A percentile compares a stretch with the other conserved stretches of the same genome.
Evolutionary conservation across 345 rosid species (phyloP).

Genomic region (Citrus sp.): DNA sequence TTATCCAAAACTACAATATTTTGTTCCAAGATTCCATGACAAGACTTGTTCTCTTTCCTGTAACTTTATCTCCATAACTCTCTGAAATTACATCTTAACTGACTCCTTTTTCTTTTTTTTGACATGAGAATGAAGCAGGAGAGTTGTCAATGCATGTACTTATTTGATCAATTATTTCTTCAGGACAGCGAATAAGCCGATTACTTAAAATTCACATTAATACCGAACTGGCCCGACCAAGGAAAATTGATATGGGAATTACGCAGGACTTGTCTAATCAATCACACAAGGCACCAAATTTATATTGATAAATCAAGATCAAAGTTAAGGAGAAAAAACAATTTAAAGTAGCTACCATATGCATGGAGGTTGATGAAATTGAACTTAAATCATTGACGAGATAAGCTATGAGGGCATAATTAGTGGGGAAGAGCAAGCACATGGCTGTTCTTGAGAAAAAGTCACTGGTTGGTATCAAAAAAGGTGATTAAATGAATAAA

Average conservation of each 20-base stretch:
- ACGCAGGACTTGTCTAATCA: not conserved
- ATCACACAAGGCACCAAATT: not conserved
- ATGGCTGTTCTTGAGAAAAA: constrained; percentile 32
- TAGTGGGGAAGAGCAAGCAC: constrained; percentile 34
- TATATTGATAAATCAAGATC: not conserved
- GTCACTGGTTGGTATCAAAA: constrained; percentile 28
- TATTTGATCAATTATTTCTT: not conserved
- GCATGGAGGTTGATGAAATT: constrained; percentile 11
- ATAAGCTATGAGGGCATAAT: constrained; percentile 28
- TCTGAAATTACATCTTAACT: not conserved
- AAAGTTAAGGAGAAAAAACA: not conserved
- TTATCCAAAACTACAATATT: not conserved
- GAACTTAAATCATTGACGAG: constrained; percentile 21
- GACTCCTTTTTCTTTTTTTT: not conserved
- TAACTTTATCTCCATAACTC: not conserved
- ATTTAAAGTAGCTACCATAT: not conserved
- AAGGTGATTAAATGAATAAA: constrained; percentile 6
- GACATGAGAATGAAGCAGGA: not conserved
- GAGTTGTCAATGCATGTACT: not conserved
- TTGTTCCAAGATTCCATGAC: not conserved
- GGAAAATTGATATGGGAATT: not conserved
- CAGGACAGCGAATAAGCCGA: not conserved
- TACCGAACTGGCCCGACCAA: too few species aligned
- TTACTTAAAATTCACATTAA: too few species aligned
- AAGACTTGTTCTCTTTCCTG: not conserved